Evolutionary conservation across 768 basidiomycete species (phyloP), one percentile per base, ranked within the genome.

Genomic region (Lactifluus echinatus): DNA sequence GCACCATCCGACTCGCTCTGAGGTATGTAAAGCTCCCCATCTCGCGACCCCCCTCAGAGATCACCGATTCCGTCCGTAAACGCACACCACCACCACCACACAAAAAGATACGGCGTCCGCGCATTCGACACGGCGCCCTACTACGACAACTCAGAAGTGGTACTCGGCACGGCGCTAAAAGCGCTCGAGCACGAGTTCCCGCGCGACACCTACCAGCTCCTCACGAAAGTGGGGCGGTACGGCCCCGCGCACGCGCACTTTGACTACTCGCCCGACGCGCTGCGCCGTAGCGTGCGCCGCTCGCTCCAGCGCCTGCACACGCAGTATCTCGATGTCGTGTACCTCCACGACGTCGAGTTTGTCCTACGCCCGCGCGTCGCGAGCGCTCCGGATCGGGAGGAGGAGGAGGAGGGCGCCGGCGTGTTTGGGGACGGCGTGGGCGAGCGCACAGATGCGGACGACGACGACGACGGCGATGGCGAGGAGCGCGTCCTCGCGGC

Each of bases 141-240:
- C 67, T 93, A 93, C 65, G 88, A 86, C 11, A 78, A 80, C 4
- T 90, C 90, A 0, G 91, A 93, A 70, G 77, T 83, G 61, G 74
- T 93, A 0, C 72, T 91, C 43, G 87, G 92, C 36, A 79, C 79
- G 52, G 80, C 80, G 17, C 72, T 90, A 33, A 69, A 80, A 50
- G 72, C 78, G 0, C 70, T 94, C 24, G 72, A 75, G 50, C 68
- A 69, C 46, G 86, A 89, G 64, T 93, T 88, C 65, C 89, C 90
- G 23, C 83, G 92, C 4, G 76, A 78, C 1, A 83, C 87, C 4
- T 93, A 93, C 67, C 78, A 83, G 60, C 69, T 93, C 68, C 84
- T 91, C 73, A 90, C 89, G 10, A 94, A 94, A 68, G 88, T 87
- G 59, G 92, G 92, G 23, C 79, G 91, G 34, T 89, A 85, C 66